phyloP scores from a whole-genome alignment of 768 basidiomycete species.

The Gloeopeniophorella convolvens region DNA sequence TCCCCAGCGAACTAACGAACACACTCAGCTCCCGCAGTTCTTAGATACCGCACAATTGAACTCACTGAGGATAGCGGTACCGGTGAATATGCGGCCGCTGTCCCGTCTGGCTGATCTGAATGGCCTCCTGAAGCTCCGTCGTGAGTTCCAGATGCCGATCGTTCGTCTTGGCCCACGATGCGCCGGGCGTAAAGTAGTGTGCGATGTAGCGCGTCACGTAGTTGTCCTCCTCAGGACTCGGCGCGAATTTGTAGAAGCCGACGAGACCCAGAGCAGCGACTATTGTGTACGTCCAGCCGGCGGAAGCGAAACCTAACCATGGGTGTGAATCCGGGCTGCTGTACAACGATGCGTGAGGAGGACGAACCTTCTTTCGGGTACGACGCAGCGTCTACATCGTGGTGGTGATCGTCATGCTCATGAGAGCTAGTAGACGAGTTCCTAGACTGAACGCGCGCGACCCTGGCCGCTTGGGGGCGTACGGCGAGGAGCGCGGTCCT shows the following conservation, averaged over 20 bases:
- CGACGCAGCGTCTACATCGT: slow-evolving; percentile 36
- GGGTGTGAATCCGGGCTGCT: neutral
- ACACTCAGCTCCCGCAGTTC: neutral
- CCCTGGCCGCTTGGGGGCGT: slow-evolving; percentile 3
- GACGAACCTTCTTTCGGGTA: slow-evolving; percentile 58
- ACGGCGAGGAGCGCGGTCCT: slow-evolving; percentile 6
- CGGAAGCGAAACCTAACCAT: slow-evolving; percentile 51
- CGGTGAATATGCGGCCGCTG: slow-evolving; percentile 47
- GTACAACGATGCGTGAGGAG: neutral
- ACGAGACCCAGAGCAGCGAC: slow-evolving; percentile 43
- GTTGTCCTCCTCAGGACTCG: slow-evolving; percentile 50
- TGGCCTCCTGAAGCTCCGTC: slow-evolving; percentile 38
- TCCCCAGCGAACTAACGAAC: slow-evolving; percentile 7
- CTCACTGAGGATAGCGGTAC: slow-evolving; percentile 68
- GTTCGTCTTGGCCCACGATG: slow-evolving; percentile 50
- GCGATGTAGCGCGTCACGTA: slow-evolving; percentile 64
- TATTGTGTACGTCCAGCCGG: slow-evolving; percentile 63
- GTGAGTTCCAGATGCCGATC: slow-evolving; percentile 48
- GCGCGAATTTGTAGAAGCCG: slow-evolving; percentile 63
- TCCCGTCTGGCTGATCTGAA: slow-evolving; percentile 37
- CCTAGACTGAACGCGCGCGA: slow-evolving; percentile 24
- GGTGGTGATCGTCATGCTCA: slow-evolving; percentile 34
- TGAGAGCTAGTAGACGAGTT: slow-evolving; percentile 19
- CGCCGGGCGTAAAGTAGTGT: slow-evolving; percentile 45
- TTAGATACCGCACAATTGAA: neutral